Evolutionary conservation across 495 filamentous ascomycete species (phyloP), one percentile per base, ranked within the genome.

Genomic region (Xylaria bambusicola): DNA sequence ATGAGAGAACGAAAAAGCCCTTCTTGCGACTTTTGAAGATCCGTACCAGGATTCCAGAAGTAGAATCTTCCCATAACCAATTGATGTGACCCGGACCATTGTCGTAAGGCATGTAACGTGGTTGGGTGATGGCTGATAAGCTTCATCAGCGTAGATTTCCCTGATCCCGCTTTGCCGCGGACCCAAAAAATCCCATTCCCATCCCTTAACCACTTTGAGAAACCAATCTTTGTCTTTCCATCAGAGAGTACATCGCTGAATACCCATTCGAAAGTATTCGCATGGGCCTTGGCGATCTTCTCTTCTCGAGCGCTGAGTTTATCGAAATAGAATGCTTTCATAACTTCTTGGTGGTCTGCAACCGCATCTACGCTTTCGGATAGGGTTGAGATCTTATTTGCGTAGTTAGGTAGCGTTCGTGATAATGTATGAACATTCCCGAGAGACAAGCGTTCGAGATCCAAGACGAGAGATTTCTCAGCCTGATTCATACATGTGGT

Each of bases 1-100:
- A 82, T 61, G 0, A 84, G 60, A 1, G 74, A 65, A n/a, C 67
- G 71, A 0, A 80, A 61, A 8, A 84, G 66, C 0, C 80, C 81
- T 24, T 69, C 61, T 18, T 75, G 68, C 15, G 75, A 77, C 58
- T 72, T 75, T 54, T 80, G 74, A 18, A 77, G 29, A 2, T 26
- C 26, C 1, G 44, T 69, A 0, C 78, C 78, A 3, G 71, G 38
- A 35, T 58, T 68, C 75, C 77, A 83, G 62, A 81, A 83, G 61
- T 75, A 83, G 54, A 73, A 80, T 17, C 60, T 61, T 6, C 56
- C 72, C 58, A 45, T 53, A 5, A 73, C 27, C 10, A 75, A 40
- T 6, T 52, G 54, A 5, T 60, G 45, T 3, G 2, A 31, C 0
- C 52, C 68, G 27, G 71, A 65, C 74, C 72, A 77, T 0, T 13